phyloP scores from a whole-genome alignment of 768 basidiomycete genomes.

The Russula griseocarnosa region DNA sequence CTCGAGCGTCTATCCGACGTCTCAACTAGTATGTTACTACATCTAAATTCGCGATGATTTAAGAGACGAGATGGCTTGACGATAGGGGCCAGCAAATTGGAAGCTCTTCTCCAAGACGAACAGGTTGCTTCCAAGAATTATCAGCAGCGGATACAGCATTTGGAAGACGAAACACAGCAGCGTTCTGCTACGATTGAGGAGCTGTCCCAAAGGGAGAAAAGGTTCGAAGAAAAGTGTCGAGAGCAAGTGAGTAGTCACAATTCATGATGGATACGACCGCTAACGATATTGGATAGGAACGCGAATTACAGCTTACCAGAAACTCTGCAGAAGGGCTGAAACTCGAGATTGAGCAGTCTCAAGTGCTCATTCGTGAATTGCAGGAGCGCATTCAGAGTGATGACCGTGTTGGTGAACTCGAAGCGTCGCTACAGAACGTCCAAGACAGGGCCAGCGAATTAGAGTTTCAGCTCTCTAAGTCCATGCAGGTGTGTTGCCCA shows the following conservation, averaged over 20 bases:
- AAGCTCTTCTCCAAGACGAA: slow-evolving; percentile 30
- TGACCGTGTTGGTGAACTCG: slow-evolving; percentile 72
- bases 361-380: slow-evolving; percentile 61
- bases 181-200: slow-evolving; percentile 40
- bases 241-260: slow-evolving; percentile 45
- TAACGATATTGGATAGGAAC: slow-evolving; percentile 49
- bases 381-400: slow-evolving; percentile 82
- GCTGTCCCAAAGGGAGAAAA: slow-evolving; percentile 51
- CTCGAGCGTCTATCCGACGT: slow-evolving; percentile 54
- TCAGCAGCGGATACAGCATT: slow-evolving; percentile 38
- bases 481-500: slow-evolving; percentile 58
- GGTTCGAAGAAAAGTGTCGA: slow-evolving; percentile 45
- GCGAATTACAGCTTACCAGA: slow-evolving; percentile 65
- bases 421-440: slow-evolving; percentile 67
- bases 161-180: slow-evolving; percentile 42
- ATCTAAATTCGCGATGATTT: background rate
- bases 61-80: background rate
- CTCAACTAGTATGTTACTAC: slow-evolving; percentile 52
- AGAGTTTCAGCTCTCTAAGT: slow-evolving; percentile 74
- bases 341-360: slow-evolving; percentile 50
- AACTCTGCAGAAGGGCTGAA: slow-evolving; percentile 51
- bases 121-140: slow-evolving; percentile 25
- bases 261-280: background rate
- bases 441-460: slow-evolving; percentile 81
- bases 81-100: slow-evolving; percentile 31